Conservation (phyloP, 2,329 filamentous ascomycete genomes). For the Fusarium guadeloupense region DNA sequence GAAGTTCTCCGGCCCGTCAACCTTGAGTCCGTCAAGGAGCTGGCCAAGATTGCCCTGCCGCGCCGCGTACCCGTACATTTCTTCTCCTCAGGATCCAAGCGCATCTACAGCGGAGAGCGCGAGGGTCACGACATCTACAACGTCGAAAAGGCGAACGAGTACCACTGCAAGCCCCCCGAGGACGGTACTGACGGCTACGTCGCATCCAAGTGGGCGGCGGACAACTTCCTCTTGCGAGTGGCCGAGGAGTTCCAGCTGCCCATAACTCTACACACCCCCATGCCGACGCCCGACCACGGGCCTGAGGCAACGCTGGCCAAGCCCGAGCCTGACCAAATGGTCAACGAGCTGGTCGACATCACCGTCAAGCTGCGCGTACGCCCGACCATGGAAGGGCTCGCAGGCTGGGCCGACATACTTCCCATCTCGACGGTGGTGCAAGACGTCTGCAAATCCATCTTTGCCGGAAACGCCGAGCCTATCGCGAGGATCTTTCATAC, state of each 20-base stretch:
- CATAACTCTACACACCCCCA: not conserved
- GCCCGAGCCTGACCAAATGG: not conserved
- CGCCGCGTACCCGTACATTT: not conserved
- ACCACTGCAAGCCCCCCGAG: not conserved
- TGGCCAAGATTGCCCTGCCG: not conserved
- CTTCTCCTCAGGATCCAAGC: not conserved
- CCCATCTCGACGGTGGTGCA: not conserved
- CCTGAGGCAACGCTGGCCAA: not conserved
- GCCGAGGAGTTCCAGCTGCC: not conserved
- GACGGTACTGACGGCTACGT: not conserved
- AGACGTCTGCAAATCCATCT: not conserved
- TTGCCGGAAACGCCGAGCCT: not conserved
- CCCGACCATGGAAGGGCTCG: not conserved
- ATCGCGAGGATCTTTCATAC: not conserved
- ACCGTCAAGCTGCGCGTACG: not conserved
- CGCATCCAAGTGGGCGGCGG: not conserved
- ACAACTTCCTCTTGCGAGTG: not conserved
- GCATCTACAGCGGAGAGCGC: fast-evolving
- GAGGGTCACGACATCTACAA: too few species aligned
- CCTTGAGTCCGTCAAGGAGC: not conserved
- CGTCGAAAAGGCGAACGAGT: too few species aligned
- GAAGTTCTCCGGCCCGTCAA: not conserved
- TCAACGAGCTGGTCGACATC: not conserved
- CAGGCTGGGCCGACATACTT: not conserved
- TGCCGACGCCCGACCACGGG: not conserved